phyloP scores from a whole-genome alignment of 208 protist species.

The Acanthamoeba lugdunensis region DNA sequence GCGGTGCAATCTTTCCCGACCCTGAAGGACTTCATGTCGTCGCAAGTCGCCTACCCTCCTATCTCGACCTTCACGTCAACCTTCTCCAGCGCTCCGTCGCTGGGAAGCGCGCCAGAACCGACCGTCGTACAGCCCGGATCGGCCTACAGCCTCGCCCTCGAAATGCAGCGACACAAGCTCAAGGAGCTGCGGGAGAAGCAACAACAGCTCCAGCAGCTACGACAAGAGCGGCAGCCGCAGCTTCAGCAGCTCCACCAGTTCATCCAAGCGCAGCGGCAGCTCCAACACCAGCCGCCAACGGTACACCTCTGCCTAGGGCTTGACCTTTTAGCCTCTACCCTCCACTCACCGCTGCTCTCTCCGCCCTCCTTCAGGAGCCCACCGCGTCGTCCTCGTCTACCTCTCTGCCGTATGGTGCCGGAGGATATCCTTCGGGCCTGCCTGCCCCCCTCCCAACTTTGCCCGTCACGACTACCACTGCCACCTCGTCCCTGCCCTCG shows the following conservation, averaged over 20 bases:
- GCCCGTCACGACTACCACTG: too few species aligned
- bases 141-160: background rate
- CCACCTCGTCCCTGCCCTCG: background rate
- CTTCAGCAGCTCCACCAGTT: slow-evolving; percentile 36
- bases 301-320: background rate
- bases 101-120: background rate
- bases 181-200: slow-evolving; percentile 11
- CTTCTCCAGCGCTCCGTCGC: background rate
- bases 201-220: slow-evolving; percentile 46
- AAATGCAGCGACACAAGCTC: slow-evolving; percentile 23
- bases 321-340: too few species aligned
- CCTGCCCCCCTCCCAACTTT: background rate
- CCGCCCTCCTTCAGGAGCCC: background rate
- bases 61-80: background rate
- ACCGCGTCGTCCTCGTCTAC: background rate
- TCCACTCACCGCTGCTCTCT: background rate
- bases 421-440: slow-evolving; percentile 33
- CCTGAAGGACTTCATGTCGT: background rate
- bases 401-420: background rate
- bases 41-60: background rate
- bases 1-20: background rate
- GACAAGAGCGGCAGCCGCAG: slow-evolving; percentile 19
- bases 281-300: background rate
- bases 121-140: background rate
- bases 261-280: slow-evolving; percentile 36